phyloP scores from a whole-genome alignment of 164 flowering plant species.

The Berberis thunbergii region DNA sequence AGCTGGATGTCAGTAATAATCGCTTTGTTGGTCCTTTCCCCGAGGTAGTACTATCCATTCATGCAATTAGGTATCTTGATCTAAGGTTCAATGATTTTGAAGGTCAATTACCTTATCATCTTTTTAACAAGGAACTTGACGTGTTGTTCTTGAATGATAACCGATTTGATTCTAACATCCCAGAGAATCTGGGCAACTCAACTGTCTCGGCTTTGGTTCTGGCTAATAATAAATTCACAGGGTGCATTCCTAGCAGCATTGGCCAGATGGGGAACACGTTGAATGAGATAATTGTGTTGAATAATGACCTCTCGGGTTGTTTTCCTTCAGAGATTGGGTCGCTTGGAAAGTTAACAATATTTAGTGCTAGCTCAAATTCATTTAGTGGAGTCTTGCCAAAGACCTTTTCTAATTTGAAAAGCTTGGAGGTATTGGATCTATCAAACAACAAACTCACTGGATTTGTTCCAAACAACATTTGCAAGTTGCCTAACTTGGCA shows the following conservation, averaged over 20 bases:
- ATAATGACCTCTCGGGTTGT: constrained; percentile 53
- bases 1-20: constrained; percentile 50
- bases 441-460: constrained; percentile 42
- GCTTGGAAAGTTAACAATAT: constrained; percentile 37
- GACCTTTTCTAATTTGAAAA: constrained; percentile 25
- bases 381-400: constrained; percentile 43
- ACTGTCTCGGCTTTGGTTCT: neutral
- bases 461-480: constrained; percentile 35
- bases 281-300: constrained; percentile 44
- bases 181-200: constrained; percentile 26
- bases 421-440: constrained; percentile 29
- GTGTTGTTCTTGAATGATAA: constrained; percentile 72
- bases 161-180: constrained; percentile 47
- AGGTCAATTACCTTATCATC: constrained; percentile 45
- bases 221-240: constrained; percentile 16
- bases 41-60: constrained; percentile 33
- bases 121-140: constrained; percentile 51
- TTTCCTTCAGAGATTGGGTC: constrained; percentile 54
- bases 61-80: constrained; percentile 48
- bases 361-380: constrained; percentile 33
- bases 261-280: constrained; percentile 51
- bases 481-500: constrained; percentile 38
- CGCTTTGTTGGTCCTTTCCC: constrained; percentile 51
- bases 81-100: constrained; percentile 68
- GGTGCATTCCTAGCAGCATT: constrained; percentile 69